Percentiles rank a stretch among this genome's conserved stretches.
Conservation (phyloP, 345 rosid species). For the Euphorbia tirucalli region DNA sequence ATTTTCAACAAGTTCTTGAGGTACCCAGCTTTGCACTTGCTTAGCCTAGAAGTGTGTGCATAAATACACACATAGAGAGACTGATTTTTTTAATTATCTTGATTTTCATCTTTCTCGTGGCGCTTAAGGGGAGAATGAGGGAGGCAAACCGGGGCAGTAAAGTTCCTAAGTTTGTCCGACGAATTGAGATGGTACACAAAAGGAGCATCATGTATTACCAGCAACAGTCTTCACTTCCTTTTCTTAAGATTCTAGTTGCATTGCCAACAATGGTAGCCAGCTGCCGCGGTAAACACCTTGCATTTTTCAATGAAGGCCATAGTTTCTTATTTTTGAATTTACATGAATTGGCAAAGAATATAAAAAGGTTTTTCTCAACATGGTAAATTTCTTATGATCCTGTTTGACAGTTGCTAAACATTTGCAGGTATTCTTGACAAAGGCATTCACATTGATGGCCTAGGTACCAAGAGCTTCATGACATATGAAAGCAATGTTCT, state of each 20-base stretch:
- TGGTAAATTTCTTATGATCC: background rate
- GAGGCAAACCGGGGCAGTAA: constrained; percentile 61
- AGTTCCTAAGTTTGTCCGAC: constrained; percentile 56
- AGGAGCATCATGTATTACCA: constrained; percentile 94
- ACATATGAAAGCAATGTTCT: constrained; percentile 95
- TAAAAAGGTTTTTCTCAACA: background rate
- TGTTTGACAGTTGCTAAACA: constrained; percentile 1
- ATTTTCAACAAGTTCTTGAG: constrained; percentile 80
- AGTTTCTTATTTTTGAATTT: background rate
- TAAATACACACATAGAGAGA: background rate
- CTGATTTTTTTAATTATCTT: constrained; percentile 1
- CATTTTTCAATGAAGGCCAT: background rate
- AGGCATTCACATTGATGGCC: constrained; percentile 90
- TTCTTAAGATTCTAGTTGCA: constrained; percentile 88
- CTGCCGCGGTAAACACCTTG: constrained; percentile 66
- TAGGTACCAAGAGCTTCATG: constrained; percentile 86
- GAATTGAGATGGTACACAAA: constrained; percentile 71
- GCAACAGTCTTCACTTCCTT: constrained; percentile 68
- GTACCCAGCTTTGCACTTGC: constrained; percentile 34
- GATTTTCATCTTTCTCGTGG: constrained; percentile 12
- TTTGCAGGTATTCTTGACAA: constrained; percentile 85
- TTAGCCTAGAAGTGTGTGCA: background rate
- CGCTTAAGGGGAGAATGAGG: constrained; percentile 72
- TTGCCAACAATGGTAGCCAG: constrained; percentile 88
- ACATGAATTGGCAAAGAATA: background rate